phyloP scores from a whole-genome alignment of 768 basidiomycete species.

The Boletus coccyginus region DNA sequence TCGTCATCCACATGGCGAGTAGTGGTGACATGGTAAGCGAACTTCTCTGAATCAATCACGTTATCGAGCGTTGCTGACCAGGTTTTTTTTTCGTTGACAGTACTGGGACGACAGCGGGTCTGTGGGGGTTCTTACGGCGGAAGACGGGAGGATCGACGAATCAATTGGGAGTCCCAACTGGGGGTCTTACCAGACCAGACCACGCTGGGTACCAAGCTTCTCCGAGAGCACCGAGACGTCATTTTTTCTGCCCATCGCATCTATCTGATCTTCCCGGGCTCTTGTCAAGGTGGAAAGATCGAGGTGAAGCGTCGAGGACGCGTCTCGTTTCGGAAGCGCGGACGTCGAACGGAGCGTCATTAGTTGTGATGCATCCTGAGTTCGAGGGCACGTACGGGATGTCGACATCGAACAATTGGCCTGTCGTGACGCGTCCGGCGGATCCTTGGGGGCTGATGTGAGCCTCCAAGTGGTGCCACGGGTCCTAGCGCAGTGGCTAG shows the following conservation, averaged over 20 bases:
- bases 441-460: background rate
- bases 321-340: constrained; percentile 28
- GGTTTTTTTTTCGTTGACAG: too few species aligned
- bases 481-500: too few species aligned
- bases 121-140: constrained; percentile 4
- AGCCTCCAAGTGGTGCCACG: background rate
- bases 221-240: constrained; percentile 17
- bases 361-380: constrained; percentile 30
- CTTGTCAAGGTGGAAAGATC: constrained; percentile 22
- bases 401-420: too few species aligned
- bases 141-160: constrained; percentile 18
- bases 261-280: constrained; percentile 36
- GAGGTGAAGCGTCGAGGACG: constrained; percentile 16
- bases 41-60: too few species aligned
- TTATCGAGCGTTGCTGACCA: too few species aligned
- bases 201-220: constrained; percentile 19
- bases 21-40: background rate
- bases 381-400: constrained; percentile 41
- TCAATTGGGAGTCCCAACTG: constrained; percentile 14
- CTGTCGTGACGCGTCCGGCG: too few species aligned
- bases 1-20: constrained; percentile 1
- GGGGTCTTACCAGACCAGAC: constrained; percentile 7
- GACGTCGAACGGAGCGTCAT: constrained; percentile 34
- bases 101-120: background rate
- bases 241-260: constrained; percentile 29